Percentiles rank a stretch among this genome's conserved stretches.
phyloP scores from a whole-genome alignment of 2,329 filamentous ascomycete species.

The Colletotrichum cuscutae region DNA sequence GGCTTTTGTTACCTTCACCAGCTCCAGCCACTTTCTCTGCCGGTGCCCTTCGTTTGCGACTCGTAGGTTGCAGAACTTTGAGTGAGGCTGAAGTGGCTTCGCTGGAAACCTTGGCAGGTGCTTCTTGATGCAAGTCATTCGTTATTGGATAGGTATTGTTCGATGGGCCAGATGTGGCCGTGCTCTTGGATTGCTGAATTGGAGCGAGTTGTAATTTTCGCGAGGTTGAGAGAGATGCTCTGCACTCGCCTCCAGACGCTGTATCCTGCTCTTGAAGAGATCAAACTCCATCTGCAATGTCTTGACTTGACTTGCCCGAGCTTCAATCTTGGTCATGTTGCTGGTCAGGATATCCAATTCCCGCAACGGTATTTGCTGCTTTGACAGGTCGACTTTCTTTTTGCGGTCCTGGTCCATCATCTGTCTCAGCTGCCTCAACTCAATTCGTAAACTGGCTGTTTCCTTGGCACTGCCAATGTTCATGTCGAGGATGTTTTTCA shows the following conservation, averaged over 20 bases:
- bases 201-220: not conserved
- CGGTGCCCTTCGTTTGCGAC: not conserved
- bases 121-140: not conserved
- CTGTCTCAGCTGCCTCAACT: conserved; percentile 45
- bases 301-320: conserved; percentile 51
- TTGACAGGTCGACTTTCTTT: conserved; percentile 16
- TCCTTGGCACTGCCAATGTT: conserved; percentile 44
- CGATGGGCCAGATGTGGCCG: not conserved
- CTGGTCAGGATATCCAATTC: conserved; percentile 53
- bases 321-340: conserved; percentile 50
- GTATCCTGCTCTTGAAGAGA: conserved; percentile 49
- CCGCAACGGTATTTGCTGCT: conserved; percentile 20
- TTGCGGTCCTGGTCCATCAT: conserved; percentile 42
- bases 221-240: not conserved
- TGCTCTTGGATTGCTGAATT: not conserved
- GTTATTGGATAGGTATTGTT: not conserved
- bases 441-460: conserved; percentile 43
- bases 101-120: not conserved
- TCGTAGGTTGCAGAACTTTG: not conserved
- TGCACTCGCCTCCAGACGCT: conserved; percentile 45
- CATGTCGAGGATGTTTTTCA: conserved; percentile 38
- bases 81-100: not conserved
- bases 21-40: not conserved
- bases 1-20: too few species aligned
- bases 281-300: conserved; percentile 54